Percentiles rank a stretch among this genome's conserved stretches.
These are phyloP conservation scores for Lavandula angustifolia DNA, from an alignment of 257 asterid species.

Conservation along the genomic window DNA sequence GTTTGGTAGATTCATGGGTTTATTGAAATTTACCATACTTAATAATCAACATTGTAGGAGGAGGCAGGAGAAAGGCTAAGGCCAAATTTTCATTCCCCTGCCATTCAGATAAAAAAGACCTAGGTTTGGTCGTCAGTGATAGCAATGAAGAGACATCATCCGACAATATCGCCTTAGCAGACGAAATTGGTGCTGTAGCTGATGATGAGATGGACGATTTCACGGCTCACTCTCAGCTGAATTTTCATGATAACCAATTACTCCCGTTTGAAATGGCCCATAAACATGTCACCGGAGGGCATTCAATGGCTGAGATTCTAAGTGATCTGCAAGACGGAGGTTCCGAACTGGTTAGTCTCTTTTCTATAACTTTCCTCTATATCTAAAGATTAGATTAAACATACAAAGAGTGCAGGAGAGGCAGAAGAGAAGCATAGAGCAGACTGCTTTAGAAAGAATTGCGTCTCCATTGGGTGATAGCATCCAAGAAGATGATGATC, in stretches of 20 bases:
- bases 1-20: constrained; percentile 12
- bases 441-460: constrained; percentile 32
- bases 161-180: constrained; percentile 29
- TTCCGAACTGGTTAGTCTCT: constrained; percentile 49
- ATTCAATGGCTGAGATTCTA: constrained; percentile 70
- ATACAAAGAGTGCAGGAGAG: constrained; percentile 34
- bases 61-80: constrained; percentile 51
- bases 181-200: constrained; percentile 39
- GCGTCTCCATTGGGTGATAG: constrained; percentile 40
- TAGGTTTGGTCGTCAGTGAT: constrained; percentile 38
- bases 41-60: constrained; percentile 45
- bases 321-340: constrained; percentile 46
- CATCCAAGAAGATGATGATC: constrained; percentile 44
- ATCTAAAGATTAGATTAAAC: constrained; percentile 19
- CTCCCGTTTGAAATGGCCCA: constrained; percentile 42
- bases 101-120: constrained; percentile 42
- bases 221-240: constrained; percentile 37
- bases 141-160: constrained; percentile 37
- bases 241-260: constrained; percentile 33
- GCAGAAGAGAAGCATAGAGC: constrained; percentile 35
- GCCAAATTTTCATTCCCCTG: constrained; percentile 46
- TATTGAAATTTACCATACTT: constrained; percentile 19
- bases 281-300: constrained; percentile 39
- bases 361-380: constrained; percentile 23
- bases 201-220: constrained; percentile 37